Evolutionary conservation across 306 rosid genomes (phyloP).

Genomic region (Cucurbita moschata): DNA sequence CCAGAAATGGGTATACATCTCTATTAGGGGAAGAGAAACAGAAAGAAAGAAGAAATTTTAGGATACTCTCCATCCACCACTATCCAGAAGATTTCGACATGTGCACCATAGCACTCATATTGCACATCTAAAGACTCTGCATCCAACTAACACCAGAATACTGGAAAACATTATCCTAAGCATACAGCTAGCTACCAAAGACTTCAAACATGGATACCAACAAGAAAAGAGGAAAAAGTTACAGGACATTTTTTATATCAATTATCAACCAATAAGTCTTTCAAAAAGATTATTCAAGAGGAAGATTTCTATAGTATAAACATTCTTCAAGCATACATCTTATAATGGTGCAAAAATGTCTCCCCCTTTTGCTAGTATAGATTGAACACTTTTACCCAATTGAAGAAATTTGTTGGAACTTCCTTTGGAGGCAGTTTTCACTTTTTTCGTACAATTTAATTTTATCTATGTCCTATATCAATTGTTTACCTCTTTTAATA

Average conservation of each 20-base stretch:
- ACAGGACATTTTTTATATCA: neutral
- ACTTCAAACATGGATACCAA: neutral
- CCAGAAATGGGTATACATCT: constrained; percentile 52
- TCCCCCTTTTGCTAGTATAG: neutral
- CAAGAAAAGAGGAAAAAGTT: neutral
- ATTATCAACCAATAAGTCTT: neutral
- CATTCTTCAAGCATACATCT: neutral
- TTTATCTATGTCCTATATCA: no score
- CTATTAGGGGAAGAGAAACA: constrained; percentile 23
- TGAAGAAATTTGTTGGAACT: neutral
- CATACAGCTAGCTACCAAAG: neutral
- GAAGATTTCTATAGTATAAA: neutral
- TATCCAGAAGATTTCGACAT: neutral
- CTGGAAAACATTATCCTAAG: neutral
- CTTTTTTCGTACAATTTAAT: no score
- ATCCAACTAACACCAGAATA: neutral
- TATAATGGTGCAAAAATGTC: neutral
- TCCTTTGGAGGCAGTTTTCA: neutral
- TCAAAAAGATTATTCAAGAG: neutral
- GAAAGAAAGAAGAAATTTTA: constrained; percentile 2
- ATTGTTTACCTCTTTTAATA: neutral
- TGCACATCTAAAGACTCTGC: neutral
- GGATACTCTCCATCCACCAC: neutral
- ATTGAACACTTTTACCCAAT: neutral
- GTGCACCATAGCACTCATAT: neutral